Conservation (phyloP, 805 yeast species). For the Candida tibetensis region DNA sequence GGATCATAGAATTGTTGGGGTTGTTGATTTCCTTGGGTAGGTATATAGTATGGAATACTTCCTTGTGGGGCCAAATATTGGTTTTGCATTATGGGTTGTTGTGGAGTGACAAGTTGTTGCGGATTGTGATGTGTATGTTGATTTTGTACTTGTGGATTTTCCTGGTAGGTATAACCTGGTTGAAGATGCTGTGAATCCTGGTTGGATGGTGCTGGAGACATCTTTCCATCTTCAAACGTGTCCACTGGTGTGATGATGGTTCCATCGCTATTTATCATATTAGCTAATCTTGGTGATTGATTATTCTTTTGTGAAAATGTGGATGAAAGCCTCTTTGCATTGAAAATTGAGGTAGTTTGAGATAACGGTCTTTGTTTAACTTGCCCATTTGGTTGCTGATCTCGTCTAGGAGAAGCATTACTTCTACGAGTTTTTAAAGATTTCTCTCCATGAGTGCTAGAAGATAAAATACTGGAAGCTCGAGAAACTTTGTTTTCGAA, state of each 20-base stretch:
- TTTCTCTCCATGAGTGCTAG: conserved; percentile 11
- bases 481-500: conserved; percentile 11
- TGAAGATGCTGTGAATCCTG: not conserved
- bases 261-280: conserved; percentile 45
- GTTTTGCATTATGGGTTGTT: conserved; percentile 11
- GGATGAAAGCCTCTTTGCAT: conserved; percentile 32
- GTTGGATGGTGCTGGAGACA: not conserved
- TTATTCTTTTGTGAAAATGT: conserved; percentile 35
- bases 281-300: conserved; percentile 37
- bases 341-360: conserved; percentile 19
- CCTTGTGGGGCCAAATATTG: conserved; percentile 17
- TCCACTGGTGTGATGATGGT: conserved; percentile 43
- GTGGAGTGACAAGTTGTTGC: conserved; percentile 11
- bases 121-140: conserved; percentile 7
- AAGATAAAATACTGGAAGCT: conserved; percentile 17
- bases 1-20: conserved; percentile 45
- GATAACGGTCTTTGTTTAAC: conserved; percentile 20
- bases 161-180: not conserved
- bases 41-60: conserved; percentile 20
- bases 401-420: conserved; percentile 5
- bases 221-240: conserved; percentile 12
- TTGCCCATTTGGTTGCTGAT: conserved; percentile 2
- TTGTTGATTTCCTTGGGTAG: conserved; percentile 20
- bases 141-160: conserved; percentile 3
- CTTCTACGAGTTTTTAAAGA: conserved; percentile 15